Percentiles rank a stretch among this genome's conserved stretches.
Evolutionary conservation across 2,329 filamentous ascomycete species (phyloP).

Genomic region (Ascomycota sp.): DNA sequence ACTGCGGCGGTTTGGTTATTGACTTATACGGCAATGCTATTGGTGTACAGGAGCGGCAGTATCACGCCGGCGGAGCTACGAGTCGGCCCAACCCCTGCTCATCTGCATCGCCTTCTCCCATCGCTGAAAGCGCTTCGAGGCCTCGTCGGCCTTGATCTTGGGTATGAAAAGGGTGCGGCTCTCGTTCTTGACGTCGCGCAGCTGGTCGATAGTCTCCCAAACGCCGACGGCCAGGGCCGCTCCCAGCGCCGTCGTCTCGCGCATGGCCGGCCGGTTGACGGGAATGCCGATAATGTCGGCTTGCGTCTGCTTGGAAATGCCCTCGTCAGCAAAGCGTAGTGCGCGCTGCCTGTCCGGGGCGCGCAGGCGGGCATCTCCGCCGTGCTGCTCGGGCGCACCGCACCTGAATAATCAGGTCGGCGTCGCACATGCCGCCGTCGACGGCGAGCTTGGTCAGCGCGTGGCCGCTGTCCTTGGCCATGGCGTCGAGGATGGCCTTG

Average conservation of each 20-base stretch:
- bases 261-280: constrained; percentile 70
- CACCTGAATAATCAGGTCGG: too few relatives aligned
- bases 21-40: too few relatives aligned
- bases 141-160: constrained; percentile 36
- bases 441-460: constrained; percentile 57
- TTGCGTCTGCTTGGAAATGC: constrained; percentile 79
- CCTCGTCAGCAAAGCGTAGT: too few relatives aligned
- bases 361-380: too few relatives aligned
- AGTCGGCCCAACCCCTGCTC: constrained; percentile 48
- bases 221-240: constrained; percentile 79
- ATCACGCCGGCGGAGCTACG: too few relatives aligned
- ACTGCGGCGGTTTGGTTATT: too few relatives aligned
- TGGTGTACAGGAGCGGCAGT: too few relatives aligned
- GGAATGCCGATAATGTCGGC: constrained; percentile 68
- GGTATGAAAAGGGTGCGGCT: constrained; percentile 51
- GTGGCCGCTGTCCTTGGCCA: constrained; percentile 70
- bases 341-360: too few relatives aligned
- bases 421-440: constrained; percentile 79
- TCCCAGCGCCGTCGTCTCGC: constrained; percentile 74
- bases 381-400: too few relatives aligned
- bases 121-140: constrained; percentile 41
- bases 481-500: constrained; percentile 76
- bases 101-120: constrained; percentile 66
- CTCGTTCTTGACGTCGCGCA: constrained; percentile 50
- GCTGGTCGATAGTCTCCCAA: constrained; percentile 54